These are phyloP conservation scores for Colletotrichum paranaense DNA, from an alignment of 2,329 filamentous ascomycete species.

Conservation along the genomic window DNA sequence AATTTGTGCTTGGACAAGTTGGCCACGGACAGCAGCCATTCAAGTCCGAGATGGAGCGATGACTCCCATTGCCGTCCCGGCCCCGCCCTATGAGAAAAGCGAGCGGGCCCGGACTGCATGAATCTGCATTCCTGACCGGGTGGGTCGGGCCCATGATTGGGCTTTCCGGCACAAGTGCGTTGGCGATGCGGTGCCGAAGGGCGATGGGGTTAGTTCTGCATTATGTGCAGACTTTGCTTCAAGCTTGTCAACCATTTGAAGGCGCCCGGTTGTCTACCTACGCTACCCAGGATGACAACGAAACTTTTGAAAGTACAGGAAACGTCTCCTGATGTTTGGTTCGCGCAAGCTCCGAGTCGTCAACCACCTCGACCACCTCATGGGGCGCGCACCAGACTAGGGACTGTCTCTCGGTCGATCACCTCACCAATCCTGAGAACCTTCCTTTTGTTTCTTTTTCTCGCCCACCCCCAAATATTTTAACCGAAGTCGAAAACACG, in stretches of 20 bases:
- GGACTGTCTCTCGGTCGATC: neutral
- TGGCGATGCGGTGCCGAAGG: slow-evolving; percentile 37
- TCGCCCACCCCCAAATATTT: neutral
- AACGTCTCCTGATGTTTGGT: slow-evolving; percentile 1
- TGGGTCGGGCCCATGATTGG: slow-evolving; percentile 40
- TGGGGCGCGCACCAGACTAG: neutral
- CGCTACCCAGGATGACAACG: neutral
- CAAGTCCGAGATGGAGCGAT: slow-evolving; percentile 28
- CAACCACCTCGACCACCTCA: neutral
- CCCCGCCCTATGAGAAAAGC: slow-evolving; percentile 40
- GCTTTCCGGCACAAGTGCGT: slow-evolving; percentile 34
- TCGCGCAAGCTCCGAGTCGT: neutral
- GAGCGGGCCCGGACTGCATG: slow-evolving; percentile 39
- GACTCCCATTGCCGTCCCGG: slow-evolving; percentile 40
- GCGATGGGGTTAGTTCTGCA: slow-evolving; percentile 19
- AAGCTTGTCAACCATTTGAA: slow-evolving; percentile 1
- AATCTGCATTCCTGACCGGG: slow-evolving; percentile 40
- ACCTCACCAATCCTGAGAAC: neutral
- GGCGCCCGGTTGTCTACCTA: slow-evolving; percentile 2
- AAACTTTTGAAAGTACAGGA: neutral
- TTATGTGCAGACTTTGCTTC: slow-evolving; percentile 19
- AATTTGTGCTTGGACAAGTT: neutral
- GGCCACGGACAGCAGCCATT: slow-evolving; percentile 1
- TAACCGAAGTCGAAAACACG: neutral
- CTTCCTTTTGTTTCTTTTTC: neutral